A percentile compares a stretch with the other conserved stretches of the same genome.
Evolutionary conservation across 805 yeast genomes (phyloP).

Genomic region (Pichia occidentalis): DNA sequence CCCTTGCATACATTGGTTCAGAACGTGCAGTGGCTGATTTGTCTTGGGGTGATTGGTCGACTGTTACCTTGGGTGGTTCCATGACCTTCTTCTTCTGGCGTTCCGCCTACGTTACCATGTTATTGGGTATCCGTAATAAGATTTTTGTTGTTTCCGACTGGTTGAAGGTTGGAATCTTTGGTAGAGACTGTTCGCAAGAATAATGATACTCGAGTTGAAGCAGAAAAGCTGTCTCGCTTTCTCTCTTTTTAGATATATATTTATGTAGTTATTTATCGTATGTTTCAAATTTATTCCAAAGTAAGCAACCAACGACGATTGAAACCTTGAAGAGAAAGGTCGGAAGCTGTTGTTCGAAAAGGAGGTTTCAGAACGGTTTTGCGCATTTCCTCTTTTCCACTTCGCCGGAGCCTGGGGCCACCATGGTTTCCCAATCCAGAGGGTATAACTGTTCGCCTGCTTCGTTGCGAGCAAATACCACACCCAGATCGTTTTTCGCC

Average conservation of each 20-base stretch:
- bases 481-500: constrained; percentile 88
- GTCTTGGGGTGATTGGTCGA: constrained; percentile 70
- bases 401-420: constrained; percentile 65
- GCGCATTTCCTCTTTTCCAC: constrained; percentile 86
- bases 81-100: constrained; percentile 92
- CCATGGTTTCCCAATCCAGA: constrained; percentile 94
- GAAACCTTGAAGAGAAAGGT: too few relatives aligned
- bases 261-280: too few relatives aligned
- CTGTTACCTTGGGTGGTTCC: constrained; percentile 76
- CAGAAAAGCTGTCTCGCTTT: background rate
- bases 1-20: constrained; percentile 88
- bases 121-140: constrained; percentile 83
- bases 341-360: too few relatives aligned
- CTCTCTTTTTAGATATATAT: background rate
- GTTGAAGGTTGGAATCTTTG: constrained; percentile 80
- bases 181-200: constrained; percentile 88
- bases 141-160: constrained; percentile 82
- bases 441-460: constrained; percentile 71
- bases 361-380: constrained; percentile 52
- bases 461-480: constrained; percentile 73
- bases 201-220: constrained; percentile 1
- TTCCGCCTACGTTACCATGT: constrained; percentile 88
- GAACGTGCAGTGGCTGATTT: constrained; percentile 94
- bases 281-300: too few relatives aligned
- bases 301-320: too few relatives aligned